Conservation (phyloP, 2,329 filamentous ascomycete genomes). For the Elsinoe ampelina region DNA sequence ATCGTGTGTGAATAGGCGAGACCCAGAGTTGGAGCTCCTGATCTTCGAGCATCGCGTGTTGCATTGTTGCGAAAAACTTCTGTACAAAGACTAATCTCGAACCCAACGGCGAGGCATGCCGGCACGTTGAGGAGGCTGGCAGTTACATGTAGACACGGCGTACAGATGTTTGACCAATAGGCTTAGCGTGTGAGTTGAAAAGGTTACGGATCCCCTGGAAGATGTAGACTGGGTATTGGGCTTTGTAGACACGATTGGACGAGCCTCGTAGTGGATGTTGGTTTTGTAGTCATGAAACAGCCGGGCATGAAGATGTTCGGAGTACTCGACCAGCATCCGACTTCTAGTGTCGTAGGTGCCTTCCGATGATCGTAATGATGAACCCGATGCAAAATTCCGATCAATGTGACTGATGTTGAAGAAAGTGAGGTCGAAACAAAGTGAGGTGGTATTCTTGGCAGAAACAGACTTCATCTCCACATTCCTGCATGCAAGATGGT, state of each 20-base stretch:
- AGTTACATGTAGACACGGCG: neutral
- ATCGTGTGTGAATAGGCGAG: neutral
- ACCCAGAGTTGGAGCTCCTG: too few relatives aligned
- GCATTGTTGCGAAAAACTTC: neutral
- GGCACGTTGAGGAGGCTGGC: neutral
- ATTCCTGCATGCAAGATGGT: slow-evolving; percentile 8
- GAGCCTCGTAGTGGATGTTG: neutral
- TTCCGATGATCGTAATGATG: neutral
- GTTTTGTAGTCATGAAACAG: too few relatives aligned
- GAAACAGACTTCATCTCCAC: slow-evolving; percentile 6
- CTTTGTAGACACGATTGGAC: neutral
- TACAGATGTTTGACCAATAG: neutral
- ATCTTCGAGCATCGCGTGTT: neutral
- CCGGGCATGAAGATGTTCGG: neutral
- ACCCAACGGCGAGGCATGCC: neutral
- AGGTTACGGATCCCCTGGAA: too few relatives aligned
- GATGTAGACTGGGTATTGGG: neutral
- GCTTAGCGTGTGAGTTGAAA: too few relatives aligned
- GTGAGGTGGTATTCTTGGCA: slow-evolving; percentile 7
- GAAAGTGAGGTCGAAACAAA: neutral
- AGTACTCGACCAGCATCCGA: neutral
- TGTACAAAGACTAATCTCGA: neutral
- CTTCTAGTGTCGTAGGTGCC: neutral
- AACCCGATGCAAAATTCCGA: neutral
- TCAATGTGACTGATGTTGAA: neutral